phyloP scores from a whole-genome alignment of 2,329 filamentous ascomycete genomes.

The Ceratocystis eucalypticola region DNA sequence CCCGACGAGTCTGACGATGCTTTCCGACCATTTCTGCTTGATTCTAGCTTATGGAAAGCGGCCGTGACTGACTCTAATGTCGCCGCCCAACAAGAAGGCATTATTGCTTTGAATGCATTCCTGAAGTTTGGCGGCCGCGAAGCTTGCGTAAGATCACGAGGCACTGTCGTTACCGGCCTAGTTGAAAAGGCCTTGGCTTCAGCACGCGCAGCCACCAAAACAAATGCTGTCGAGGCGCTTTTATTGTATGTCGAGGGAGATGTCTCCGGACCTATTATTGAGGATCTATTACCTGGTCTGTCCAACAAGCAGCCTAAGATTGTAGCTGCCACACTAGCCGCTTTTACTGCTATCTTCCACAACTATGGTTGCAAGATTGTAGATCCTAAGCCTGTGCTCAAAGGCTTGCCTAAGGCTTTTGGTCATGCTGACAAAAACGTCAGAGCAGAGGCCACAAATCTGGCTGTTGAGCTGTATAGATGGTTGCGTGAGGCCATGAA shows the following conservation, averaged over 20 bases:
- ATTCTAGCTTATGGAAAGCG: conserved; percentile 77
- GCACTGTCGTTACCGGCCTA: conserved; percentile 60
- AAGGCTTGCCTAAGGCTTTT: conserved; percentile 77
- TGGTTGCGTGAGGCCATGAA: conserved; percentile 98
- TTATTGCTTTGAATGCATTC: conserved; percentile 78
- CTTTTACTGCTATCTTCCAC: conserved; percentile 73
- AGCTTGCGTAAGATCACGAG: conserved; percentile 63
- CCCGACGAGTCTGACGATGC: conserved; percentile 73
- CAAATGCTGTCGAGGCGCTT: conserved; percentile 72
- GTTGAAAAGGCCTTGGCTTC: conserved; percentile 85
- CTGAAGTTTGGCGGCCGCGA: conserved; percentile 79
- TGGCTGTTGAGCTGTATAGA: conserved; percentile 88
- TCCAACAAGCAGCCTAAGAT: conserved; percentile 87
- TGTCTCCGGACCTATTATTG: conserved; percentile 68
- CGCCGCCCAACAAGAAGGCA: conserved; percentile 85
- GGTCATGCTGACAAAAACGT: conserved; percentile 98
- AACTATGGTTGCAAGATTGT: conserved; percentile 90
- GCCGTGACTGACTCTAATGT: conserved; percentile 92
- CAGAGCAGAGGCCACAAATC: conserved; percentile 77
- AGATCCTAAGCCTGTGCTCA: conserved; percentile 84
- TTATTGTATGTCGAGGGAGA: conserved; percentile 85
- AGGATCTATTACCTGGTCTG: conserved; percentile 73
- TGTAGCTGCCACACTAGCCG: conserved; percentile 55
- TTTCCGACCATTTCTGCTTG: conserved; percentile 77
- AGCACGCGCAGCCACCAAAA: conserved; percentile 76